Percentiles rank a stretch among this genome's conserved stretches.
These are phyloP conservation scores for Daphne laureola DNA, from an alignment of 441 rosid genomes.

Conservation along the genomic window DNA sequence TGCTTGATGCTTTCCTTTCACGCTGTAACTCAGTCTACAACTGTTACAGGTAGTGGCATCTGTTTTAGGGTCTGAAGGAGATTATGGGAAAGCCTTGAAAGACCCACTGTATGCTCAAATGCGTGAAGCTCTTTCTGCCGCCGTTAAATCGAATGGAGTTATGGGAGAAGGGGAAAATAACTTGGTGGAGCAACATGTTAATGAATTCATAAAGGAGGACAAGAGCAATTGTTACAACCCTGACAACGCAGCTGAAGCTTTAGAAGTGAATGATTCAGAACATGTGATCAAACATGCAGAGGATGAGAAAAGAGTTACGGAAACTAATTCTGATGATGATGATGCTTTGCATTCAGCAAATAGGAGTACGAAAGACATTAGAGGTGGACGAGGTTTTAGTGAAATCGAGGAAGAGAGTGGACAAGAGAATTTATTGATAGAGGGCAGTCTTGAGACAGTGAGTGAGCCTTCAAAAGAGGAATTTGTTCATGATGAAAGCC, in stretches of 20 bases:
- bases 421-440: slow-evolving; percentile 16
- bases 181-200: slow-evolving; percentile 17
- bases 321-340: too few relatives aligned
- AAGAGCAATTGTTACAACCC: slow-evolving; percentile 6
- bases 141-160: slow-evolving; percentile 19
- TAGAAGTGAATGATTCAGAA: slow-evolving; percentile 10
- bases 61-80: slow-evolving; percentile 44
- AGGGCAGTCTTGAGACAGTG: slow-evolving; percentile 13
- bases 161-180: slow-evolving; percentile 16
- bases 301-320: slow-evolving; percentile 13
- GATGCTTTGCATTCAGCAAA: slow-evolving; percentile 6
- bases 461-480: slow-evolving; percentile 13
- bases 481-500: slow-evolving; percentile 14
- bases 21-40: slow-evolving; percentile 8
- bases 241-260: slow-evolving; percentile 16
- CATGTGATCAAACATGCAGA: too few relatives aligned
- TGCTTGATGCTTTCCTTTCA: not conserved
- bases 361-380: slow-evolving; percentile 35
- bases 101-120: slow-evolving; percentile 55
- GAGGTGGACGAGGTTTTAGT: slow-evolving; percentile 17
- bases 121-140: slow-evolving; percentile 45
- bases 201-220: slow-evolving; percentile 17
- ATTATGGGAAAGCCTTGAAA: slow-evolving; percentile 47
- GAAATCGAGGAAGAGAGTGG: slow-evolving; percentile 65
- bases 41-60: slow-evolving; percentile 58